Conservation (phyloP, 352 stramenopile genomes). For the Phytopythium litorale region DNA sequence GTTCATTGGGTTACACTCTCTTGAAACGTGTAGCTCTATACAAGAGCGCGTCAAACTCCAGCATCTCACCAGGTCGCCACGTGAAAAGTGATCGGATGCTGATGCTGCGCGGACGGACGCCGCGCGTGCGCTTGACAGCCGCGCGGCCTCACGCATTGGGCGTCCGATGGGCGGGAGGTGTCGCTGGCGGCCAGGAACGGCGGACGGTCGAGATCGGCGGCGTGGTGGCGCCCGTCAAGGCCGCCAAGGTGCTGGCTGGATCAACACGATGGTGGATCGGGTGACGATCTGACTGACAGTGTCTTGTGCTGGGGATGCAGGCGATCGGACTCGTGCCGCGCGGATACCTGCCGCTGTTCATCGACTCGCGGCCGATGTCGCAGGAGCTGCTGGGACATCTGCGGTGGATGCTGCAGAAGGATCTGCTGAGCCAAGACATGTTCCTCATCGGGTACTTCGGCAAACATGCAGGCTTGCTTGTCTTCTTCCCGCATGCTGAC, state of each 20-base stretch:
- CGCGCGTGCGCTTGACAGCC: not conserved
- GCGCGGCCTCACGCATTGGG: not conserved
- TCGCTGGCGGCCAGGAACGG: not conserved
- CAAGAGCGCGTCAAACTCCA: slow-evolving; percentile 1
- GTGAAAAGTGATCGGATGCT: not conserved
- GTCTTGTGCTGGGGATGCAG: slow-evolving; percentile 11
- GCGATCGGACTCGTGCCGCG: slow-evolving; percentile 48
- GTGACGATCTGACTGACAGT: not conserved
- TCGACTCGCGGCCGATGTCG: slow-evolving; percentile 29
- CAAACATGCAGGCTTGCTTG: not conserved
- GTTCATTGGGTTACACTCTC: not conserved
- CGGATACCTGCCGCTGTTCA: slow-evolving; percentile 43
- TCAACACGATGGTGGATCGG: not conserved
- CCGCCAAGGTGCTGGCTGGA: slow-evolving; percentile 16
- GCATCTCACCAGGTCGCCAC: not conserved
- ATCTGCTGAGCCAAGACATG: slow-evolving; percentile 81
- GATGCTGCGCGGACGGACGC: slow-evolving; percentile 3
- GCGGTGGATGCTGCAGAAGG: slow-evolving; percentile 87
- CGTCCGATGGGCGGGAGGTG: not conserved
- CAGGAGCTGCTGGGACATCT: slow-evolving; percentile 73
- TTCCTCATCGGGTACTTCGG: slow-evolving; percentile 72
- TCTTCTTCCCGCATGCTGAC: not conserved
- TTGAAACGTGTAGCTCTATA: not conserved
- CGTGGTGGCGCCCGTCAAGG: slow-evolving; percentile 35
- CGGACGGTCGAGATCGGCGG: slow-evolving; percentile 58